Base-by-base conservation (phyloP, 768 basidiomycete species). In the Mycena vulgaris region DNA sequence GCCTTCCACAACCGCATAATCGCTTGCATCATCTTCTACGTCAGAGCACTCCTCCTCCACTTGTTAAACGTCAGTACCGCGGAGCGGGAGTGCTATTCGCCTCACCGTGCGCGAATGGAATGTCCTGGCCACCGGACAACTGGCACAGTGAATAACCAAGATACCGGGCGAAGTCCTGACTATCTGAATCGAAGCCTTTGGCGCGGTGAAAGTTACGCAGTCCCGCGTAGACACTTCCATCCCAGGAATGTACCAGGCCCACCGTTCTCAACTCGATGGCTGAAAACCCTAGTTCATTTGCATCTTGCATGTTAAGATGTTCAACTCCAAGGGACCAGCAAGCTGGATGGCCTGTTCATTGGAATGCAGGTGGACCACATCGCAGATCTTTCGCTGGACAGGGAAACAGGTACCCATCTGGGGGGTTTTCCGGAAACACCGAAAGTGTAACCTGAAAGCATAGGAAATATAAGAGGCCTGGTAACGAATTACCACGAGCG, bases 281-380 rank as follows among this genome's bases (percentile, higher is more conserved):
- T 3, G 63, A 40, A 17, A 64, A 55, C 35, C 63, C 51, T 0
- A 53, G 42, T 5, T n/a, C 1, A 5, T 3, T 8, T 2, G 63
- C 63, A 6, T 64, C 39, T 6, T n/a, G 28, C n/a, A 5, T 10
- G 21, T 21, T 31, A 25, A 64, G 63, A 3, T 13, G 37, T n/a
- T 28, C 40, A 13, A 3, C 11, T 5, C 52, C 52, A 21, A 64
- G 52, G 27, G 63, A 64, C 63, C 63, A 64, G 30, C 45, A 55
- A 2, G 40, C 63, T 2, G 51, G 52, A 49, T 40, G 16, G 5
- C 31, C 21, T 16, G 51, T 51, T 2, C 21, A 30, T 9, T 30
- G 17, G 23, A 45, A 53, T 11, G 3, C 10, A 16, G 52, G 31
- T 1, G 5, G 1, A 5, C 19, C 28, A 1, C 10, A 3, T 1